Evolutionary conservation across 2,329 filamentous ascomycete species (phyloP), one percentile per base, ranked within the genome.

Genomic region (Exutisphaerella laricina): DNA sequence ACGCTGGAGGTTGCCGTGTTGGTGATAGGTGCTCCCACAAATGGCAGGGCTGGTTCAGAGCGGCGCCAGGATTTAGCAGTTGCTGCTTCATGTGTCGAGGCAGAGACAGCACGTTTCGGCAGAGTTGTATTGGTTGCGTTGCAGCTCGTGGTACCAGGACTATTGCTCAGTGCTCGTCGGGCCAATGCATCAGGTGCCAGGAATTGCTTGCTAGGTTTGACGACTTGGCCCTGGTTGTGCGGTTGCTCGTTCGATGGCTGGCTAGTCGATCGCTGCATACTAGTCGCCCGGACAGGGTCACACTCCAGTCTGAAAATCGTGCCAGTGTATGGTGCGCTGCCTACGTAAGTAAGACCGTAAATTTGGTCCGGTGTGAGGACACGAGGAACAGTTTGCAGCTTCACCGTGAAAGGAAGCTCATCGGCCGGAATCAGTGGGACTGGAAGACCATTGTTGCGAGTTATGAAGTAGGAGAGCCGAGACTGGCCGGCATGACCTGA

Each of bases 341-440:
- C 63, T 22, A 63, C 53, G 29, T 55, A 57, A 13, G 55, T 49
- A 55, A 66, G 57, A 4, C 54, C 57, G 13, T 54, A 49, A 5
- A 55, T 56, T 16, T 63, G 48, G 23, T 53, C 50, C n/a, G 49
- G 56, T 13, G 43, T 59, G 30, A 71, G 45, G 12, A 59, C 50
- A 1, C 60, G 58, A 25, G 66, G 63, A 5, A 68, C 50, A 6
- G 62, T 65, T 21, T 59, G 53, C 8, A 71, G 56, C n/a, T 60
- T 56, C 32, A 68, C 58, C 0, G 52, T 52, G 38, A 49, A 46
- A n/a, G 68, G 66, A 3, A 72, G 58, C 50, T 70, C 67, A 40
- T 72, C 69, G 4, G 59, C 61, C 13, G 69, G 65, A 10, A 71
- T 56, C 3, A 72, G 55, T 4, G 69, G 68, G 0, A 70, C 60